Conservation (phyloP, 441 rosid species). For the Erodium moschatum region DNA sequence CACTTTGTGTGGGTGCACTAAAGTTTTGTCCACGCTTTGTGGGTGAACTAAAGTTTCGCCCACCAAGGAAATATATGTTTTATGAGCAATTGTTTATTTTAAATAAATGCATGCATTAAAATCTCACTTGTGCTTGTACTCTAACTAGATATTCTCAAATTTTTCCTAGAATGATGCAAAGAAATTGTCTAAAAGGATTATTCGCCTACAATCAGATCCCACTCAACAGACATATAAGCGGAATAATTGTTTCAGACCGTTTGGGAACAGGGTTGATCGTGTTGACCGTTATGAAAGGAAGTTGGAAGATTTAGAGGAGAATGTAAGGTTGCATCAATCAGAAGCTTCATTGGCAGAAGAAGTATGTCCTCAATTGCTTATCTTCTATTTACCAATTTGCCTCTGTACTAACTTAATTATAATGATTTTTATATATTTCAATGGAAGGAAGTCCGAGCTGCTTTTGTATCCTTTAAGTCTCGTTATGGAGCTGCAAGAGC, state of each 20-base stretch:
- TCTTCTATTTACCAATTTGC: constrained; percentile 1
- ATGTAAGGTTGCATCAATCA: constrained; percentile 56
- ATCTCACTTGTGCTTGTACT: neutral
- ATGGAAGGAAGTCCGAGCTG: constrained; percentile 77
- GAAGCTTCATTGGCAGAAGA: constrained; percentile 47
- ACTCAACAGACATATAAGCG: constrained; percentile 29
- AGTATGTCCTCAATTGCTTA: constrained; percentile 30
- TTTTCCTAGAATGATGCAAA: constrained; percentile 45
- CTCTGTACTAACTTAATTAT: no score
- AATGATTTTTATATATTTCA: neutral
- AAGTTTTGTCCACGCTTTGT: no score
- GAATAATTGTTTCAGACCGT: constrained; percentile 27
- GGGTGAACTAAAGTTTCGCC: no score
- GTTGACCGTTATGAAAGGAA: constrained; percentile 48
- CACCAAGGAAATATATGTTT: neutral
- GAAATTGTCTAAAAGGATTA: constrained; percentile 41
- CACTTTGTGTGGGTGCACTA: no score
- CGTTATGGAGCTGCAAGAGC: constrained; percentile 77
- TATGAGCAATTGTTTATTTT: neutral
- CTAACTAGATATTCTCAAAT: neutral
- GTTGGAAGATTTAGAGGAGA: constrained; percentile 57
- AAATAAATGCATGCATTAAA: no score
- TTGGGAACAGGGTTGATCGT: constrained; percentile 45
- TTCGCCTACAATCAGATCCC: constrained; percentile 43
- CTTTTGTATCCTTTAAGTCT: constrained; percentile 89